Evolutionary conservation across 768 basidiomycete species (phyloP), one percentile per base, ranked within the genome.

Genomic region (Podaxis sp.): DNA sequence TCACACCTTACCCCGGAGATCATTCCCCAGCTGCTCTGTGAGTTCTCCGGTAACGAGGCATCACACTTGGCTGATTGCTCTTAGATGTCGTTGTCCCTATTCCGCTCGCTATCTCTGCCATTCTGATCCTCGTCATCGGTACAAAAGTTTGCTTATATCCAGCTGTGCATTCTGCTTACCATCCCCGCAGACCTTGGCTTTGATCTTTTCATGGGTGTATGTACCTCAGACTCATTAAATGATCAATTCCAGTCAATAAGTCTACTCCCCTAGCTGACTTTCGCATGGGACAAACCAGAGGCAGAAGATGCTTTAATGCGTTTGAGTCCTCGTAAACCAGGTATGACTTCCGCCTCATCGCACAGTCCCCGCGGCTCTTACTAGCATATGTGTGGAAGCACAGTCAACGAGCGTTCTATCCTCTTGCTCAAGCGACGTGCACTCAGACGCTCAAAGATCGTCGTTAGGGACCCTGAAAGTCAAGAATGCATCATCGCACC

Each of bases 251-350:
- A 22, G 6, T 24, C 54, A 49, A 41, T n/a, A 1, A 43, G 25
- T 13, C 8, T 25, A 19, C 13, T 15, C 29, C 33, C 40, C 2
- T 63, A 86, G 85, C 76, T 89, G 12, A 86, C 87, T 1, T 89
- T 89, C 62, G 88, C 88, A 0, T 89, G 88, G 88, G 88, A 89
- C 69, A 77, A 84, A 64, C 85, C 88, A 0, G 87, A 89, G 71
- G 85, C 85, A 0, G 67, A 71, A 33, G 87, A 88, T 66, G 86
- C 86, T 27, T 71, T 89, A 38, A 89, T 89, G 88, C 81, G 86
- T 24, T 76, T 88, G 78, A 75, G 71, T 25, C 88, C 88, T 12
- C 82, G 88, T 19, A 88, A 87, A 71, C 87, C 88, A 63, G 85
- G 85, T 84, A 53, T n/a, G 75, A 62, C 24, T 4, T 27, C 7